These are phyloP conservation scores for Globisporangium cederbergense DNA, from an alignment of 352 stramenopile species.

Conservation along the genomic window DNA sequence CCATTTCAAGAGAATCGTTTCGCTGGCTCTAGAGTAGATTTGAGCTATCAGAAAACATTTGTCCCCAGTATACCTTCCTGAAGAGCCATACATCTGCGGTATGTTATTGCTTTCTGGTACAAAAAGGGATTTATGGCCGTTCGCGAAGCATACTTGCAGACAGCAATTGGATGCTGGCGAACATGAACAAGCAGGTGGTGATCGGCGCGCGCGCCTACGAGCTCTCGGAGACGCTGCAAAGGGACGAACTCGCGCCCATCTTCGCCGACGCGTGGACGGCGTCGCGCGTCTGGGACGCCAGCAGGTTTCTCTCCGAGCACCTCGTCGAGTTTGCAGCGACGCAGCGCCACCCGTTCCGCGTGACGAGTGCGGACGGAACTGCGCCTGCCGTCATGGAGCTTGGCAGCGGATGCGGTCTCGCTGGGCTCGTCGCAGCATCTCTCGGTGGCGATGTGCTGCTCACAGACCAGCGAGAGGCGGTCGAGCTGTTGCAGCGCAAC, in stretches of 20 bases:
- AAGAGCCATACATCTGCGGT: no score
- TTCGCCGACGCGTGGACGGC: conserved; percentile 83
- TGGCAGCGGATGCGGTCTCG: conserved; percentile 76
- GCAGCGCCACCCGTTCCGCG: conserved; percentile 11
- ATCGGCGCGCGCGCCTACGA: conserved; percentile 45
- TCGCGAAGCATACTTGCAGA: no score
- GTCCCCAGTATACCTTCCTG: no score
- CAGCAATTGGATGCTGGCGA: conserved; percentile 1
- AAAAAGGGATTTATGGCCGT: no score
- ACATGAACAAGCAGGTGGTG: conserved; percentile 30
- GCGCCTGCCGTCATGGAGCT: conserved; percentile 58
- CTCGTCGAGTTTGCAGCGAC: conserved; percentile 39
- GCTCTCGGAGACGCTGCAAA: conserved; percentile 76
- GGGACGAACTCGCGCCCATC: conserved; percentile 68
- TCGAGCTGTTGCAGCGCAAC: conserved; percentile 70
- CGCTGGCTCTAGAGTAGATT: no score
- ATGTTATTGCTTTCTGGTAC: no score
- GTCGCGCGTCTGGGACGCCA: conserved; percentile 71
- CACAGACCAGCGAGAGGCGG: conserved; percentile 63
- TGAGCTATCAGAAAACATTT: no score
- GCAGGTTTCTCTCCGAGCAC: conserved; percentile 57
- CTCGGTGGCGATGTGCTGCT: conserved; percentile 68
- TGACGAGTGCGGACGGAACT: neutral
- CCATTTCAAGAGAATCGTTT: no score
- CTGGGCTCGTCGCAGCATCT: conserved; percentile 54